Evolutionary conservation across 1,284 basidiomycete genomes (phyloP), one percentile per base, ranked within the genome.

Genomic region (Golubevia pallescens): DNA sequence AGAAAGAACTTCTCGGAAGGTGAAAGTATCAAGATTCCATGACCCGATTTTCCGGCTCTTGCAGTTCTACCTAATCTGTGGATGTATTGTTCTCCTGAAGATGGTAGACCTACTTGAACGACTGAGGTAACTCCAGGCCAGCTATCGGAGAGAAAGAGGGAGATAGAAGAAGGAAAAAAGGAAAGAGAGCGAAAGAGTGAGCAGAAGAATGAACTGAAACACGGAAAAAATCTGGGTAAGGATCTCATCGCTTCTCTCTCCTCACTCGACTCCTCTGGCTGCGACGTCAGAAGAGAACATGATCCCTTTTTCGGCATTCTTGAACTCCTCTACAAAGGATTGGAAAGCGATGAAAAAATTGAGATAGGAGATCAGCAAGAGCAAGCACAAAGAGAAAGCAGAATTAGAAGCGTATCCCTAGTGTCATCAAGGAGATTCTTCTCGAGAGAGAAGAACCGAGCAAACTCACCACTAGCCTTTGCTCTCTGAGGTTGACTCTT

Each of bases 271-370:
- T 20, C 94, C 94, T 65, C 94, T 90, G 8, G 94, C 94, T 10
- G 93, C 94, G 1, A 97, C 92, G 77, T 97, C 95, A 0, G 93
- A 94, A 1, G 92, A 93, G 74, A 97, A 88, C 67, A 97, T 89
- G 24, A 97, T 88, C 1, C 88, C 91, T 0, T 83, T 86, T 23
- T 75, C 80, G 0, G 88, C 87, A 4, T 84, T 81, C 60, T 87
- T 88, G 85, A 92, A 92, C 24, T 84, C 78, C 52, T 90, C 88
- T n/a, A n/a, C n/a, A n/a, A n/a, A n/a, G n/a, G n/a, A n/a, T n/a
- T n/a, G n/a, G n/a, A n/a, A n/a, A n/a, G n/a, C n/a, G n/a, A n/a
- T n/a, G n/a, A n/a, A n/a, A n/a, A n/a, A n/a, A n/a, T n/a, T n/a
- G n/a, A n/a, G n/a, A n/a, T n/a, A n/a, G n/a, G n/a, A n/a, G n/a